phyloP scores from a whole-genome alignment of 257 asterid genomes.

The Ehretia macrophylla region DNA sequence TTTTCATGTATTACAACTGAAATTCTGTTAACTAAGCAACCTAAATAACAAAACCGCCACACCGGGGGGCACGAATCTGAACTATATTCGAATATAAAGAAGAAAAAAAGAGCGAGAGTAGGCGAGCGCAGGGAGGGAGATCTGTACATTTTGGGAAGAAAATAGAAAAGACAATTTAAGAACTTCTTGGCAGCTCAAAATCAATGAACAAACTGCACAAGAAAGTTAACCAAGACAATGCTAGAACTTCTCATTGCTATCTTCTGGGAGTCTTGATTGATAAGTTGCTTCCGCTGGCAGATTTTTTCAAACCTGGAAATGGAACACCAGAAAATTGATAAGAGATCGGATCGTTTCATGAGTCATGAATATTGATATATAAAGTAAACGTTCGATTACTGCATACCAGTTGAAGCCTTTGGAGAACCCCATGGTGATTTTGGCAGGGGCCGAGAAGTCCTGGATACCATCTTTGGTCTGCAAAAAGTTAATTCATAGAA shows the following conservation, averaged over 20 bases:
- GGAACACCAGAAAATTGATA: background rate
- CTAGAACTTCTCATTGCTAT: slow-evolving; percentile 25
- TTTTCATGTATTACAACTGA: background rate
- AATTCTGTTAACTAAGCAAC: background rate
- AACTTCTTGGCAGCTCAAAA: slow-evolving; percentile 1
- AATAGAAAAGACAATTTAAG: background rate
- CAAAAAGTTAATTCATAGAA: background rate
- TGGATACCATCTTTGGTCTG: slow-evolving; percentile 29
- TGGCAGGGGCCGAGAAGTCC: slow-evolving; percentile 25
- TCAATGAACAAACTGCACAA: background rate
- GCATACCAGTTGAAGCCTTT: slow-evolving; percentile 36
- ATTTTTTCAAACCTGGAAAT: slow-evolving; percentile 42
- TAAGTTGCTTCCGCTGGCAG: slow-evolving; percentile 29
- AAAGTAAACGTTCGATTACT: background rate
- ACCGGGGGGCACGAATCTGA: background rate
- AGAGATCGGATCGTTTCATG: too few species aligned
- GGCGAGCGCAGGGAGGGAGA: background rate
- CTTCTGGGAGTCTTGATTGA: slow-evolving; percentile 27
- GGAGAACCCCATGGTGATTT: slow-evolving; percentile 28
- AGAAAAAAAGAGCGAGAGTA: background rate
- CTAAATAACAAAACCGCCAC: background rate
- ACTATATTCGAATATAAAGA: background rate
- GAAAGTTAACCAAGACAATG: slow-evolving; percentile 1
- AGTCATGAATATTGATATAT: background rate
- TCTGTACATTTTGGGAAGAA: background rate